phyloP scores from a whole-genome alignment of 345 rosid genomes.

The Salix brachista region DNA sequence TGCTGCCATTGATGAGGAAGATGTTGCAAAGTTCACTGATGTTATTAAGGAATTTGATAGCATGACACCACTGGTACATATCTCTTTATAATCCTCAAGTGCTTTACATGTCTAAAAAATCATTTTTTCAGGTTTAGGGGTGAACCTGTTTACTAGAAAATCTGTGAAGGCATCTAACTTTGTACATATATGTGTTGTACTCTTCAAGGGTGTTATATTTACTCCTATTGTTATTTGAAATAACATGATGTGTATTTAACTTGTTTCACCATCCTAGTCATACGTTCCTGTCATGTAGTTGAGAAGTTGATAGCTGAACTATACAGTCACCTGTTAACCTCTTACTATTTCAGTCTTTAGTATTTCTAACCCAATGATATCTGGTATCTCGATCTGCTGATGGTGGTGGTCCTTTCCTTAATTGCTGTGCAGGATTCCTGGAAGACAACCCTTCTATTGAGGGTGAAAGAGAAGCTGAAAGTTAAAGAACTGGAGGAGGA shows the following conservation, averaged over 20 bases:
- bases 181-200: background rate
- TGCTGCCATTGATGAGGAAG: slow-evolving; percentile 91
- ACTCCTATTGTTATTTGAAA: background rate
- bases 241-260: background rate
- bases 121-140: background rate
- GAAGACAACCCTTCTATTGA: slow-evolving; percentile 90
- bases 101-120: background rate
- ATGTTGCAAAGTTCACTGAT: slow-evolving; percentile 76
- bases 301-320: no score
- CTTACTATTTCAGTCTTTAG: background rate
- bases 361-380: background rate
- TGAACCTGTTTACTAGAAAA: background rate
- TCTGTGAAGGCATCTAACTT: background rate
- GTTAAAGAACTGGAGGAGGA: slow-evolving; percentile 94
- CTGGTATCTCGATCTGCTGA: background rate
- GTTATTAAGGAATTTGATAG: slow-evolving; percentile 93
- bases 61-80: slow-evolving; percentile 92
- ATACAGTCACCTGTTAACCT: background rate
- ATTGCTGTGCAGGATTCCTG: slow-evolving; percentile 62
- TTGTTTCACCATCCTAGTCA: background rate
- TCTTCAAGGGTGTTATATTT: background rate
- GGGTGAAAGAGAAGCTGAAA: slow-evolving; percentile 97
- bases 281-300: no score
- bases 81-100: background rate
- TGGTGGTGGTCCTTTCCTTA: background rate